phyloP scores from a whole-genome alignment of 148 eudicot species.

The Rhododendron williamsianum region DNA sequence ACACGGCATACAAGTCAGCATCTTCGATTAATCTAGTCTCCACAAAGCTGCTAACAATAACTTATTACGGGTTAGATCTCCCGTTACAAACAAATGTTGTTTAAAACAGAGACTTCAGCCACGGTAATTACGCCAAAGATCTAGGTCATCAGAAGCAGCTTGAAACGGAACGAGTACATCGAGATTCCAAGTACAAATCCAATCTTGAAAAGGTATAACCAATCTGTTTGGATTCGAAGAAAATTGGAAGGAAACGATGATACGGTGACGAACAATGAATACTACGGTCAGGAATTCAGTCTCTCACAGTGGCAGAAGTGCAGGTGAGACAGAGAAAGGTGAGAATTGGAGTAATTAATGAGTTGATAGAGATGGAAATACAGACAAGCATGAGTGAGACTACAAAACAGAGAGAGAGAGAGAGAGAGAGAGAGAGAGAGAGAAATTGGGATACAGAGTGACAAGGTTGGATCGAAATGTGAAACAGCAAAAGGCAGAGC shows the following conservation, averaged over 20 bases:
- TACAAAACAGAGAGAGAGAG: background rate
- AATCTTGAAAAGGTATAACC: background rate
- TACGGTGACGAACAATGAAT: background rate
- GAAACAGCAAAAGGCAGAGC: background rate
- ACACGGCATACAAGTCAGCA: conserved; percentile 76
- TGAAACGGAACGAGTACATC: background rate
- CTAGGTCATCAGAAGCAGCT: background rate
- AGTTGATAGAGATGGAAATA: background rate
- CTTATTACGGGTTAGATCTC: background rate
- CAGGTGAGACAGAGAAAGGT: background rate
- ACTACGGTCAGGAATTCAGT: background rate
- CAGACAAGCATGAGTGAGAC: background rate
- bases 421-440: background rate
- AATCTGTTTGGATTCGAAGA: background rate
- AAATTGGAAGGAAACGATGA: background rate
- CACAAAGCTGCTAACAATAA: background rate
- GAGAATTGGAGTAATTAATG: background rate
- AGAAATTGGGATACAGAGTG: background rate
- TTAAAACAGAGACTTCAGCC: background rate
- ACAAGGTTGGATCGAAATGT: background rate
- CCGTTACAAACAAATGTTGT: background rate
- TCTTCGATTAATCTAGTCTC: conserved; percentile 12
- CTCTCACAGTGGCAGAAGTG: background rate
- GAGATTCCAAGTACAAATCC: background rate
- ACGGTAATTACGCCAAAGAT: background rate